phyloP scores from a whole-genome alignment of 495 filamentous ascomycete species.

The Aspergillus taichungensis region DNA sequence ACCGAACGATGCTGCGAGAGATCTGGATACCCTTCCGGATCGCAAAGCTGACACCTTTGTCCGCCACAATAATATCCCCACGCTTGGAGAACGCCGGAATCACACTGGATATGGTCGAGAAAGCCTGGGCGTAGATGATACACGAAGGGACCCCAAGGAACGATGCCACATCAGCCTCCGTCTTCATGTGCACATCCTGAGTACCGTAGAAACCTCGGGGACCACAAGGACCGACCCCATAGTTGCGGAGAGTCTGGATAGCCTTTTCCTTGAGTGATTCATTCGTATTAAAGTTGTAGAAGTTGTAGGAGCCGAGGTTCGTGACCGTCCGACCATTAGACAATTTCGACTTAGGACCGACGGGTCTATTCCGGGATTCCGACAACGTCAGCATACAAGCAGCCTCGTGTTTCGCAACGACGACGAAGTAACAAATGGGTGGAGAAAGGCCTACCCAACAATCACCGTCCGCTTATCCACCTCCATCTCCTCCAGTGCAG shows the following conservation, averaged over 20 bases:
- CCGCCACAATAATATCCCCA: constrained; percentile 97
- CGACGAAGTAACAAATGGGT: neutral
- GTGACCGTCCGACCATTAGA: constrained; percentile 80
- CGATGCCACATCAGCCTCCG: constrained; percentile 85
- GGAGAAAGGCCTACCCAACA: constrained; percentile 54
- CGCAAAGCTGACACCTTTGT: constrained; percentile 86
- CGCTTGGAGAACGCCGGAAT: constrained; percentile 95
- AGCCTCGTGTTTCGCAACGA: neutral
- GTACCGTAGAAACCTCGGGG: constrained; percentile 97
- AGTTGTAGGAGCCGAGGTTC: constrained; percentile 91
- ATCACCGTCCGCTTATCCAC: constrained; percentile 79
- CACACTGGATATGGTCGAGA: constrained; percentile 87
- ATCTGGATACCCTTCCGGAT: constrained; percentile 93
- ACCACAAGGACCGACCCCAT: constrained; percentile 93
- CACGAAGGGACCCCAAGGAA: constrained; percentile 79
- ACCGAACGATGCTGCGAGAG: constrained; percentile 77
- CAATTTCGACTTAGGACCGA: constrained; percentile 83
- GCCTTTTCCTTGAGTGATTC: constrained; percentile 90
- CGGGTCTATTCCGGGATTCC: constrained; percentile 47
- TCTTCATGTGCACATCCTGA: constrained; percentile 97
- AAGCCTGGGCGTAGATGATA: constrained; percentile 92
- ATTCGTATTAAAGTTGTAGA: constrained; percentile 91
- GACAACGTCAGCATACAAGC: neutral
- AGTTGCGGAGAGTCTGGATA: constrained; percentile 83
- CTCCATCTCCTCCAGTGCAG: constrained; percentile 67